A percentile compares a stretch with the other conserved stretches of the same genome.
Conservation (phyloP, 2,329 filamentous ascomycete species). For the Septoria linicola region DNA sequence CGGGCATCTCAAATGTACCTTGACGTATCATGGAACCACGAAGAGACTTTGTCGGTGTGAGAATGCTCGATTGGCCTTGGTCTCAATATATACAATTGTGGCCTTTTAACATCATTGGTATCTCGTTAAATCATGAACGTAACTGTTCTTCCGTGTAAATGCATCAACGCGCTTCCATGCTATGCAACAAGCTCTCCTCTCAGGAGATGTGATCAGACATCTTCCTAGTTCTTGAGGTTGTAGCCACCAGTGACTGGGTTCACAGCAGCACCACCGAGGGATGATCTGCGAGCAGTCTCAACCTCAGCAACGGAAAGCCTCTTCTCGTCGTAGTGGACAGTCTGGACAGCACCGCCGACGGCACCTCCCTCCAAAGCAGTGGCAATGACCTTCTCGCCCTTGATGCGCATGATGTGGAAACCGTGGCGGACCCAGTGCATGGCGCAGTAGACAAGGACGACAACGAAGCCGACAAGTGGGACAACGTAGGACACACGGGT, state of each 20-base stretch:
- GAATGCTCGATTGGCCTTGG: not conserved
- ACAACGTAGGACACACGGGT: constrained; percentile 48
- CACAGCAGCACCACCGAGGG: constrained; percentile 30
- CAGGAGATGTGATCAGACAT: not conserved
- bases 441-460: constrained; percentile 40
- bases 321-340: constrained; percentile 39
- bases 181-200: not conserved
- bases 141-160: constrained; percentile 1
- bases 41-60: too few species aligned
- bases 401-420: constrained; percentile 36
- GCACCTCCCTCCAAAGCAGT: constrained; percentile 35
- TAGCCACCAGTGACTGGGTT: constrained; percentile 33
- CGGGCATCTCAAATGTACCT: too few species aligned
- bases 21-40: too few species aligned
- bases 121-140: not conserved
- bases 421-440: constrained; percentile 38
- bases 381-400: constrained; percentile 35
- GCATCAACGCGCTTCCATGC: constrained; percentile 4
- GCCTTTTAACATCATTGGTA: not conserved
- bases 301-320: constrained; percentile 31
- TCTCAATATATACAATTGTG: constrained; percentile 8
- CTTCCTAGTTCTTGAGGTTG: constrained; percentile 11
- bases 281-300: constrained; percentile 31
- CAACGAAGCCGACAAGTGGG: constrained; percentile 46
- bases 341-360: constrained; percentile 36